Percentiles rank a stretch among this genome's conserved stretches.
Evolutionary conservation across 2,329 filamentous ascomycete genomes (phyloP).

Genomic region (Trichoderma afroharzianum): DNA sequence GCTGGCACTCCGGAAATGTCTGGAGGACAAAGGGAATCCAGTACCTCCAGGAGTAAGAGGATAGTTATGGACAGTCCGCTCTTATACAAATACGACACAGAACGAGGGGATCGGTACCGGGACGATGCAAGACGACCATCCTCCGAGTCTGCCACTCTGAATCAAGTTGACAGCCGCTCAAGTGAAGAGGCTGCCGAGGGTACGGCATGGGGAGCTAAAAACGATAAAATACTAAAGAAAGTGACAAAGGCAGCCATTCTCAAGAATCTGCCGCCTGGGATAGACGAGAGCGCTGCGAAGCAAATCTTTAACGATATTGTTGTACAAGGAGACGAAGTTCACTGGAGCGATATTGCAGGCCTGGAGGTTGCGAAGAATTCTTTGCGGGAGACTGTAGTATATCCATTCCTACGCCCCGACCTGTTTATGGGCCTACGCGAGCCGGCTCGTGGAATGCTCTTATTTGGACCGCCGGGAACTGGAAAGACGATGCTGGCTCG

Average conservation of each 20-base stretch:
- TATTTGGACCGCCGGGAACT: constrained; percentile 96
- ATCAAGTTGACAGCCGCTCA: constrained; percentile 39
- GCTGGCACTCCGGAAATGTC: not conserved
- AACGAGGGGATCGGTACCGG: not conserved
- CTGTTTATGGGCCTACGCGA: constrained; percentile 94
- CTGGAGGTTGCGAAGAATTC: constrained; percentile 87
- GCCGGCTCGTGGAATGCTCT: constrained; percentile 87
- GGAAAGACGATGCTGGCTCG: constrained; percentile 98
- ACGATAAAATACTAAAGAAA: constrained; percentile 53
- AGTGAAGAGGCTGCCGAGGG: constrained; percentile 38
- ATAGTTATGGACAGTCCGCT: not conserved
- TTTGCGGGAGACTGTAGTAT: constrained; percentile 92
- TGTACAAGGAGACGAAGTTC: constrained; percentile 88
- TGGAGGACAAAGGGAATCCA: not conserved
- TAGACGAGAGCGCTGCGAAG: constrained; percentile 78
- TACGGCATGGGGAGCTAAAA: constrained; percentile 21
- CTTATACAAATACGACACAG: not conserved
- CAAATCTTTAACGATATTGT: constrained; percentile 97
- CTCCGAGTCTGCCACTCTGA: not conserved
- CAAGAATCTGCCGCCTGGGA: constrained; percentile 73
- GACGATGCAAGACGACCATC: not conserved
- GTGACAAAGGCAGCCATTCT: constrained; percentile 60
- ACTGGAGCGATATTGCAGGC: constrained; percentile 90
- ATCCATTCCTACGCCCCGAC: constrained; percentile 92
- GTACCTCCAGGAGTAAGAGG: not conserved